Conservation (phyloP, 345 rosid species). For the Populus nigra region DNA sequence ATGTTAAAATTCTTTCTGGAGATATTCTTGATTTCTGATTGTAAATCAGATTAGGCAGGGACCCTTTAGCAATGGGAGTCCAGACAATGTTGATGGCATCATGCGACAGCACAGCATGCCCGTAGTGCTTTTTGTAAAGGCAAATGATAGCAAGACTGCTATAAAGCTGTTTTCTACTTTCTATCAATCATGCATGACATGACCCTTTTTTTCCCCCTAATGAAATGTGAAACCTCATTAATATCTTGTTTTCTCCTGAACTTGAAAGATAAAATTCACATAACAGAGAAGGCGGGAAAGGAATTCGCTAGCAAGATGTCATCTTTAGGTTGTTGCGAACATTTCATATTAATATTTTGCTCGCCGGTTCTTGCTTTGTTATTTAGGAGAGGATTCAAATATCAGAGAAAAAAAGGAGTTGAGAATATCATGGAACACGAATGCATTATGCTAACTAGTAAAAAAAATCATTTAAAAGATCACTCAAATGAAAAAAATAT, state of each 20-base stretch:
- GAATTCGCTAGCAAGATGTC: no score
- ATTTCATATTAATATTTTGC: no score
- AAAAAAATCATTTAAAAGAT: no score
- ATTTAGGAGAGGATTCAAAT: background rate
- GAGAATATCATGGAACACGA: background rate
- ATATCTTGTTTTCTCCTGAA: background rate
- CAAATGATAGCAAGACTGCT: background rate
- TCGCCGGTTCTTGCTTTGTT: background rate
- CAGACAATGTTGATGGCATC: background rate
- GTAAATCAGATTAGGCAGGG: background rate
- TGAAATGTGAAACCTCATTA: no score
- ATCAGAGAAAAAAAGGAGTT: background rate
- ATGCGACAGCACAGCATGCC: background rate
- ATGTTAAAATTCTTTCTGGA: background rate
- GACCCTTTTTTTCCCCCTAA: background rate
- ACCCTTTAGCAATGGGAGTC: background rate
- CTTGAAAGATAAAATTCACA: background rate
- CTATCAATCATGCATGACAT: background rate
- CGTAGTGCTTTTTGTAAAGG: background rate
- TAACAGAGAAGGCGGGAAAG: no score
- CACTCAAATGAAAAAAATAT: no score
- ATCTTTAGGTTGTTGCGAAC: no score
- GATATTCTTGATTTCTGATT: background rate
- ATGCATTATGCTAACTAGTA: background rate
- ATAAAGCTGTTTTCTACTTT: background rate